These are phyloP conservation scores for Pichia sp. DNA, from an alignment of 1,139 yeast species.

Conservation along the genomic window DNA sequence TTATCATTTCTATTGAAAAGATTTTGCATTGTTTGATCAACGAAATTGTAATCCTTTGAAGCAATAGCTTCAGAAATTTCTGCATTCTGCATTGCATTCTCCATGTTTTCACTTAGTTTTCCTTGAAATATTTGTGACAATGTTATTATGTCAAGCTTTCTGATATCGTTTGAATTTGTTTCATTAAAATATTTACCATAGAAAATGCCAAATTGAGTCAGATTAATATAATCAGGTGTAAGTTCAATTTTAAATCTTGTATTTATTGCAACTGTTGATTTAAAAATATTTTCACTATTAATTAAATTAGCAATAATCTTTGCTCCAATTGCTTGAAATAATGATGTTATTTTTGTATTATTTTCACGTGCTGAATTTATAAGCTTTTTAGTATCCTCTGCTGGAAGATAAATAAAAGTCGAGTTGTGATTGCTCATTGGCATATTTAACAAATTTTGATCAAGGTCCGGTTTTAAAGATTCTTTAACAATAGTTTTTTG, in stretches of 20 bases:
- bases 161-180: neutral
- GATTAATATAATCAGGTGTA: neutral
- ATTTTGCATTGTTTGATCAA: conserved; percentile 1
- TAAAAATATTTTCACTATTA: neutral
- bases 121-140: conserved; percentile 8
- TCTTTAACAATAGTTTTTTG: neutral
- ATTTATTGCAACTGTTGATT: conserved; percentile 13
- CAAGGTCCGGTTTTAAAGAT: neutral
- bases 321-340: conserved; percentile 7
- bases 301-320: neutral
- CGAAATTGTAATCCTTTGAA: neutral
- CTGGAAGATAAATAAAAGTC: neutral
- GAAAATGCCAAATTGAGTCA: conserved; percentile 7
- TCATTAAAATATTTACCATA: conserved; percentile 12
- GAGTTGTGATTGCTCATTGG: conserved; percentile 9
- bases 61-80: conserved; percentile 4
- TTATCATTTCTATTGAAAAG: conserved; percentile 5
- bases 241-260: neutral
- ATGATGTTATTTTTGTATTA: conserved; percentile 11
- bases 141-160: neutral
- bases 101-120: neutral
- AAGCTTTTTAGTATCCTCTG: neutral
- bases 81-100: conserved; percentile 4
- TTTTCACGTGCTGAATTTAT: conserved; percentile 2
- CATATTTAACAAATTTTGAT: neutral